phyloP scores from a whole-genome alignment of 2,329 filamentous ascomycete genomes.

The Cladophialophora carrionii region DNA sequence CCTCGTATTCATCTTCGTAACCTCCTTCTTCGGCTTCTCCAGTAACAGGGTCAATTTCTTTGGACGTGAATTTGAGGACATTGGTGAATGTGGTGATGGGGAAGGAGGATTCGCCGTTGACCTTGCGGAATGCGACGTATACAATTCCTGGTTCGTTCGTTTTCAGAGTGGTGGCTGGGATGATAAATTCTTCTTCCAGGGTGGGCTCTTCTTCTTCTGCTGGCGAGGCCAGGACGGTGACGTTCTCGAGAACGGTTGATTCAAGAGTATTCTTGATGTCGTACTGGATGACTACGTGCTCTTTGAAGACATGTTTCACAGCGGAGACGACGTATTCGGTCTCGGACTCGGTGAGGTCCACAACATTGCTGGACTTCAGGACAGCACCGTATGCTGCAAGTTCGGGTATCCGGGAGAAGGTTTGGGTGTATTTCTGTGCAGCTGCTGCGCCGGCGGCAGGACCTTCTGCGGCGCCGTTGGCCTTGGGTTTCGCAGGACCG shows the following conservation, averaged over 20 bases:
- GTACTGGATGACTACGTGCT: slow-evolving; percentile 93
- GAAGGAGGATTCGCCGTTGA: slow-evolving; percentile 72
- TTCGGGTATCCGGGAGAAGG: slow-evolving; percentile 86
- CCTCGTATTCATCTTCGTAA: slow-evolving; percentile 97
- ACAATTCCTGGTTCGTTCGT: slow-evolving; percentile 89
- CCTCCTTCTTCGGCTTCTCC: slow-evolving; percentile 86
- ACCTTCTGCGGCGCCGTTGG: slow-evolving; percentile 70
- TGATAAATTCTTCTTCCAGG: slow-evolving; percentile 84
- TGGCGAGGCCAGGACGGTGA: slow-evolving; percentile 79
- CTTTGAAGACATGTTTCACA: slow-evolving; percentile 97
- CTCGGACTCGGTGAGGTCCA: slow-evolving; percentile 94
- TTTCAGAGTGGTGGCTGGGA: slow-evolving; percentile 78
- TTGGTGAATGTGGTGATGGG: slow-evolving; percentile 85
- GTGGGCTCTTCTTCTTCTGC: slow-evolving; percentile 73
- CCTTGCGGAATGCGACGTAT: slow-evolving; percentile 91
- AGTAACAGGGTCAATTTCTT: slow-evolving; percentile 96
- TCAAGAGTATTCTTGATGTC: slow-evolving; percentile 97
- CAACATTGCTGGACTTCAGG: slow-evolving; percentile 83
- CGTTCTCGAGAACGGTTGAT: slow-evolving; percentile 86
- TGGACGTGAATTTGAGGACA: slow-evolving; percentile 92
- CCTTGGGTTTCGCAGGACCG: slow-evolving; percentile 71
- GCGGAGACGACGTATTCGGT: slow-evolving; percentile 95
- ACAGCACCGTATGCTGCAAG: slow-evolving; percentile 86
- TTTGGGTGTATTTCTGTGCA: slow-evolving; percentile 85
- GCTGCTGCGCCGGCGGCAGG: slow-evolving; percentile 72